Evolutionary conservation across 169 alveolate genomes (phyloP), one percentile per base, ranked within the genome.

Genomic region (Eimeria nieschulzi): DNA sequence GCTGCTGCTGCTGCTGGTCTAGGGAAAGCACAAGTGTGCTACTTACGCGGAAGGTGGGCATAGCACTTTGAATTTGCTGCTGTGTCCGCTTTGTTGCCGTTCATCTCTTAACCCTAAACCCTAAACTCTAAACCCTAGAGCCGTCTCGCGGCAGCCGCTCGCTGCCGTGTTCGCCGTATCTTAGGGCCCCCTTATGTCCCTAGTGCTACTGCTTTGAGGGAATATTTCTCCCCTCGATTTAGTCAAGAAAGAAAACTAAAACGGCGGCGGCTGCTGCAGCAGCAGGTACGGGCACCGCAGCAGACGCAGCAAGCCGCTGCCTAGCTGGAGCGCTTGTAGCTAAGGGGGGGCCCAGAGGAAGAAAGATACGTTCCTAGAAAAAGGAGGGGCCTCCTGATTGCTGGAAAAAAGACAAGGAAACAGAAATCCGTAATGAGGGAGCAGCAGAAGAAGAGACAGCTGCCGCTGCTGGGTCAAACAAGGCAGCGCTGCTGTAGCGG

Each of bases 371-470:
- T 63, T 21, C 83, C 23, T 33, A 21, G 5, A 7, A 46, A 7
- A 73, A 25, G 25, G 10, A 15, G 23, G 9, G 15, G 25, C n/a
- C 83, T 73, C 83, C 39, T 33, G 19, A 73, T 73, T 39, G 19
- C 15, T 73, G 21, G 26, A 51, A 73, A 73, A 46, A 63, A 73
- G 83, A 73, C 83, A 46, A 10, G 19, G 83, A 46, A 73, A 73
- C 64, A 73, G 83, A 51, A 73, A 73, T 56, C 59, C 83, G 75
- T 12, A 66, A n/a, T 1, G 26, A 9, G 75, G 75, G 75, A 73
- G 83, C 83, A 73, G 83, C 83, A 73, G 59, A 63, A 63, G 26
- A 73, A 73, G 83, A 73, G 83, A 73, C 83, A 73, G 83, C 83
- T 73, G 83, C 83, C 51, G 83, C 83, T 73, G 83, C 83, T 73